Evolutionary conservation across 495 filamentous ascomycete genomes (phyloP).

Genomic region (Penicillium mononematosum): DNA sequence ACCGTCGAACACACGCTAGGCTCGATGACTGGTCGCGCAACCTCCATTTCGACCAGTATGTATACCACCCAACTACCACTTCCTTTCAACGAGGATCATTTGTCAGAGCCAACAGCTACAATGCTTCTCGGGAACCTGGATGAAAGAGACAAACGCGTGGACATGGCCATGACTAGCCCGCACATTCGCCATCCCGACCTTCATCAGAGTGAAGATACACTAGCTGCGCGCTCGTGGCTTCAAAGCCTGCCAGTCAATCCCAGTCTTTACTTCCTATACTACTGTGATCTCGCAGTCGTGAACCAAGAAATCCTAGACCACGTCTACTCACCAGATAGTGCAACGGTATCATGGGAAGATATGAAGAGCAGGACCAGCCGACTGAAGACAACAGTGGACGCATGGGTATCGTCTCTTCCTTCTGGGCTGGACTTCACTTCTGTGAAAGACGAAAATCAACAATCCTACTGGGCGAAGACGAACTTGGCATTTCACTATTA

Average conservation of each 20-base stretch:
- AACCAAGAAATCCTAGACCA: slow-evolving; percentile 53
- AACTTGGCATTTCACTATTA: slow-evolving; percentile 58
- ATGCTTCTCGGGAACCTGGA: slow-evolving; percentile 30
- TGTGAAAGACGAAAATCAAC: slow-evolving; percentile 27
- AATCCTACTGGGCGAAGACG: slow-evolving; percentile 31
- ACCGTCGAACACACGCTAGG: slow-evolving; percentile 58
- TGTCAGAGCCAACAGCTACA: slow-evolving; percentile 33
- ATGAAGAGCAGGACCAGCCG: slow-evolving; percentile 57
- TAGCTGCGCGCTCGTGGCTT: slow-evolving; percentile 25
- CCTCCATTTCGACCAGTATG: slow-evolving; percentile 51
- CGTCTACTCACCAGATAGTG: slow-evolving; percentile 56
- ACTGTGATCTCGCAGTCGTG: slow-evolving; percentile 51
- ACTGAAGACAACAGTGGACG: slow-evolving; percentile 49
- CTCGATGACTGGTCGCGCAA: slow-evolving; percentile 61
- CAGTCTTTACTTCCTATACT: slow-evolving; percentile 49
- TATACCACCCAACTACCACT: slow-evolving; percentile 58
- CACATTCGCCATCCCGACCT: slow-evolving; percentile 28
- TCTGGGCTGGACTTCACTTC: slow-evolving; percentile 46
- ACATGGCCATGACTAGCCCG: slow-evolving; percentile 35
- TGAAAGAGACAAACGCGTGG: slow-evolving; percentile 34
- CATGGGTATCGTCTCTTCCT: slow-evolving; percentile 55
- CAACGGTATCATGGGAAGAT: slow-evolving; percentile 54
- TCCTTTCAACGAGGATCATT: slow-evolving; percentile 54
- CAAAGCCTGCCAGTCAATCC: slow-evolving; percentile 35
- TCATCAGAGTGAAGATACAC: slow-evolving; percentile 18